Base-by-base conservation (phyloP, 1,284 basidiomycete species). In the Fistulina hepatica region DNA sequence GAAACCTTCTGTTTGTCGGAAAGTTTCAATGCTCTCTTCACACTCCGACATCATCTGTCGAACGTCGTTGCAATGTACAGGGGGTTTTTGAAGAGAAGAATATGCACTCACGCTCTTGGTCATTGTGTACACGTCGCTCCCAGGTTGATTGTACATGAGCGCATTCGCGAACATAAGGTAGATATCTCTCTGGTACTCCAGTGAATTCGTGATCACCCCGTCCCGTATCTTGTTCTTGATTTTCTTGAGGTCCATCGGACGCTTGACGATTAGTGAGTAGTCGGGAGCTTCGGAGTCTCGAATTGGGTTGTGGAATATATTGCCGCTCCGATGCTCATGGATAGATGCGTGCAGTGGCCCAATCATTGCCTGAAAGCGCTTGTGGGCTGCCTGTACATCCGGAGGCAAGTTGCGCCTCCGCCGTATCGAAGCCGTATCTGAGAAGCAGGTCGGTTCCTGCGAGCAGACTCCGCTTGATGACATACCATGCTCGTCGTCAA, bases 91-190 rank as follows among this genome's bases (percentile, higher is more conserved):
- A 34, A 16, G 31, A 36, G 22, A 13, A 37, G 5, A 34, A 31
- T 3, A 28, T 32, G n/a, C 24, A 51, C 75, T 59, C 43, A 83
- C 85, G 65, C 92, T 86, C 53, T 84, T 76, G n/a, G 91, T 84
- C 82, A 94, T 89, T 36, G 70, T 69, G 50, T 81, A 77, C 9
- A 94, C 81, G 53, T 88, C 83, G 16, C 80, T 82, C 4, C 76
- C 79, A 2, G 82, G 81, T 28, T 79, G 69, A 48, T 97, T 97
- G 57, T 90, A 97, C 82, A 95, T 89, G 71, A 92, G 81, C 10
- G 92, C 89, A 53, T 97, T 97, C 23, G 90, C 86, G 57, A 94
- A 93, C 81, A 97, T 90, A 42, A 95, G 65, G 52, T 78, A 82
- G 6, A 94, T 76, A 50, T 95, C 92, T 44, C 89, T 68, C 56